Conservation (phyloP, 257 asterid species). For the Penstemon davidsonii region DNA sequence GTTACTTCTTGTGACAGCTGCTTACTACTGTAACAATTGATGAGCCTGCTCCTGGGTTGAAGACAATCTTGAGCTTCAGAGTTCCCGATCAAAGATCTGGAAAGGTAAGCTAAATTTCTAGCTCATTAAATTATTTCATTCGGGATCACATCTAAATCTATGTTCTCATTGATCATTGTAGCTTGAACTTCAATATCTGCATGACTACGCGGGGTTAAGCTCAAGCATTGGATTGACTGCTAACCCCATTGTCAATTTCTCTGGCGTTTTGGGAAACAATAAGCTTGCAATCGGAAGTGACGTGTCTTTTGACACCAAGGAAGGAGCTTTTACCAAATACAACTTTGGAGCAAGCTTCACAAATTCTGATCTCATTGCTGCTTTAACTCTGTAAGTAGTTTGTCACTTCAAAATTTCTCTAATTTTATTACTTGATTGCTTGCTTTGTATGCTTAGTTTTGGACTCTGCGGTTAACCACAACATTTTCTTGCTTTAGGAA, state of each 20-base stretch:
- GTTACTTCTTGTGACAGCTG: conserved; percentile 31
- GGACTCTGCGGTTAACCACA: not conserved
- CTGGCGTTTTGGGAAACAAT: conserved; percentile 46
- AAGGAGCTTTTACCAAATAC: conserved; percentile 41
- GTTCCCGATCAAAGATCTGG: conserved; percentile 57
- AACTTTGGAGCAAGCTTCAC: conserved; percentile 49
- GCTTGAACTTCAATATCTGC: conserved; percentile 55
- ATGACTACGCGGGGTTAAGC: conserved; percentile 44
- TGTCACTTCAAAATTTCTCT: not conserved
- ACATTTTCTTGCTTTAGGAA: conserved; percentile 31
- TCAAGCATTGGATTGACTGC: conserved; percentile 56
- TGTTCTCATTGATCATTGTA: conserved; percentile 18
- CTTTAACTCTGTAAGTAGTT: conserved; percentile 45
- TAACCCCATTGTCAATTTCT: conserved; percentile 48
- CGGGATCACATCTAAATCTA: not conserved
- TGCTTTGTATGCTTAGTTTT: not conserved
- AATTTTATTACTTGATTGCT: not conserved
- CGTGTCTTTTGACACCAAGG: conserved; percentile 47
- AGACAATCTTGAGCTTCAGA: conserved; percentile 47
- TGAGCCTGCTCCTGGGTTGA: conserved; percentile 52
- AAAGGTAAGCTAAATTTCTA: conserved; percentile 30
- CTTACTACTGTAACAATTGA: conserved; percentile 43
- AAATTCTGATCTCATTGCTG: conserved; percentile 48
- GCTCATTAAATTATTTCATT: not conserved
- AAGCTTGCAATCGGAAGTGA: conserved; percentile 48